phyloP scores from a whole-genome alignment of 768 basidiomycete species.

The Omphalotus guepiniiformis region DNA sequence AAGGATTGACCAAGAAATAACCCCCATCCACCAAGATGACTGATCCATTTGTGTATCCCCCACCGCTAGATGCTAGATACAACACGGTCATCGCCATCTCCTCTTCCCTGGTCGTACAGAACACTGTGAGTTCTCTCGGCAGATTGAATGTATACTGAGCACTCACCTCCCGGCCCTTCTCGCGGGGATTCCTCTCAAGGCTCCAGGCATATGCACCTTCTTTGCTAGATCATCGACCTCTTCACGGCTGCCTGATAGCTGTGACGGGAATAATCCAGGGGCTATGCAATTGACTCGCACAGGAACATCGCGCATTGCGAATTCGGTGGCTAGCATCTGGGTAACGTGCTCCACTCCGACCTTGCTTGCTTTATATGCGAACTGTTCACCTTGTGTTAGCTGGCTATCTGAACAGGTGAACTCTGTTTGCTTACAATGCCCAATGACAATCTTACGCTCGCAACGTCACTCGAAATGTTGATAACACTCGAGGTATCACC shows the following conservation, averaged over 20 bases:
- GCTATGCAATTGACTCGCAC: not conserved
- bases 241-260: not conserved
- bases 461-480: not conserved
- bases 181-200: not conserved
- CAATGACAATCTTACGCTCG: slow-evolving; percentile 1
- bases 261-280: slow-evolving; percentile 2
- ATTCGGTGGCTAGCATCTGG: not conserved
- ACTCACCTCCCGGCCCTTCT: not conserved
- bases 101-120: not conserved
- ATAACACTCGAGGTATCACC: not conserved
- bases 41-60: not conserved
- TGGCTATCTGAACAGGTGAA: not conserved
- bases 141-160: not conserved
- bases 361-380: not conserved
- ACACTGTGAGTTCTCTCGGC: not conserved
- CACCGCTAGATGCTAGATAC: not conserved
- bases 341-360: not conserved
- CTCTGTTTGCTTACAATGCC: slow-evolving; percentile 11
- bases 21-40: slow-evolving; percentile 2
- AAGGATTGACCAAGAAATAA: not conserved
- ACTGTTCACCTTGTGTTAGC: not conserved
- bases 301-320: not conserved
- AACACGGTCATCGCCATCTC: not conserved
- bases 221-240: not conserved
- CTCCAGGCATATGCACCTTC: not conserved